These are phyloP conservation scores for Rehmannia glutinosa DNA, from an alignment of 257 asterid genomes.

Conservation along the genomic window DNA sequence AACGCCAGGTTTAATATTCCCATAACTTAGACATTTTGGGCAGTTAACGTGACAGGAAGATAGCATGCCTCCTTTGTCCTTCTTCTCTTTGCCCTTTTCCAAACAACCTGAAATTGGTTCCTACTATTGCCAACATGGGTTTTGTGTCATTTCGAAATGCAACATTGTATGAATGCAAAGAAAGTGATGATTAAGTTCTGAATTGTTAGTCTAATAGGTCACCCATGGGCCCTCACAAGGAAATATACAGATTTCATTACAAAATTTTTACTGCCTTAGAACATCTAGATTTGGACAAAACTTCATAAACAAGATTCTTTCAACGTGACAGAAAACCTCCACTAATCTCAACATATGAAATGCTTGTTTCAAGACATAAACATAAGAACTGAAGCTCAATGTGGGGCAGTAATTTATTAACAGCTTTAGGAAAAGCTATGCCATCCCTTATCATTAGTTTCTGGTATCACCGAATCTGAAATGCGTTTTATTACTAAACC, in stretches of 20 bases:
- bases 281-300: neutral
- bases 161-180: neutral
- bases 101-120: neutral
- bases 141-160: neutral
- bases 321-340: neutral
- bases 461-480: neutral
- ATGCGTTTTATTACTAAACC: slow-evolving; percentile 18
- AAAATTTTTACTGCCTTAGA: neutral
- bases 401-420: neutral
- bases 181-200: neutral
- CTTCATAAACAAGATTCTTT: neutral
- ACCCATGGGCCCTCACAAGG: neutral
- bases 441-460: neutral
- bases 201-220: neutral
- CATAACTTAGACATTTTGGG: neutral
- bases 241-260: neutral
- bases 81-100: neutral
- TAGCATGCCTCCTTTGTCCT: neutral
- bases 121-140: neutral
- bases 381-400: neutral
- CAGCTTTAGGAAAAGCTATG: neutral
- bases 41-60: neutral
- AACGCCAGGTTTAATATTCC: neutral
- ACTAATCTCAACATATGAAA: neutral
- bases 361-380: neutral